Evolutionary conservation across 2,329 filamentous ascomycete genomes (phyloP).

Genomic region (Penicillium olsonii): DNA sequence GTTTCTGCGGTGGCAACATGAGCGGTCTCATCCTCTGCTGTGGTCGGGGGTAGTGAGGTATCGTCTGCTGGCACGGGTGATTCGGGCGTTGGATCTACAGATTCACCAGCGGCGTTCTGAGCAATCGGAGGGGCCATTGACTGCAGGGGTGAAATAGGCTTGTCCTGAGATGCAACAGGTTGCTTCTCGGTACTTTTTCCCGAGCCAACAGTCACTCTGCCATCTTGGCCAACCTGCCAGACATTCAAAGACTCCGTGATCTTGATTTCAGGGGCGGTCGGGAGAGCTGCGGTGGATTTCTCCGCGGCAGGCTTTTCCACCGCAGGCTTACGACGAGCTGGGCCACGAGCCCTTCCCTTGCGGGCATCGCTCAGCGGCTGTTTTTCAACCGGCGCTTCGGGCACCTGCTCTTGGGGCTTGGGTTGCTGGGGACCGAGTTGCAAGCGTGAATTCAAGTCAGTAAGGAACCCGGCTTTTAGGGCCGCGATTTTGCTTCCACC

Average conservation of each 20-base stretch:
- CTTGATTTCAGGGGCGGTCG: conserved; percentile 39
- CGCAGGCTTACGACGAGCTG: conserved; percentile 71
- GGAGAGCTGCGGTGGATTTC: conserved; percentile 49
- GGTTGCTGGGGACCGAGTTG: conserved; percentile 78
- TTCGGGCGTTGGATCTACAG: conserved; percentile 31
- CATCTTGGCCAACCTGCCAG: conserved; percentile 40
- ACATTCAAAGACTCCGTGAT: conserved; percentile 44
- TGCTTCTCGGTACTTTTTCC: conserved; percentile 17
- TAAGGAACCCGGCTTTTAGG: conserved; percentile 88
- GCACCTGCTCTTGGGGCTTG: conserved; percentile 70
- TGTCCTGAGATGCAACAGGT: conserved; percentile 9
- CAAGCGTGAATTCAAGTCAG: conserved; percentile 85
- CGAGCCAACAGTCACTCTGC: conserved; percentile 34
- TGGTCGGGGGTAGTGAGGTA: conserved; percentile 1
- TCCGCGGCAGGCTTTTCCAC: conserved; percentile 62
- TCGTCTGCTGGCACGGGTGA: conserved; percentile 10
- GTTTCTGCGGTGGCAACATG: neutral
- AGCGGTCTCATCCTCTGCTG: conserved; percentile 5
- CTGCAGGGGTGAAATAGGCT: conserved; percentile 11
- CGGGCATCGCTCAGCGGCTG: conserved; percentile 83
- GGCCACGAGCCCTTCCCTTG: conserved; percentile 86
- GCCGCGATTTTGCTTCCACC: conserved; percentile 85
- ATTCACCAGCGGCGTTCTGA: conserved; percentile 38
- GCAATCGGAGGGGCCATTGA: conserved; percentile 33
- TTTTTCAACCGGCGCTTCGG: conserved; percentile 67